These are phyloP conservation scores for Termitomyces sp. DNA, from an alignment of 768 basidiomycete species.

Conservation along the genomic window DNA sequence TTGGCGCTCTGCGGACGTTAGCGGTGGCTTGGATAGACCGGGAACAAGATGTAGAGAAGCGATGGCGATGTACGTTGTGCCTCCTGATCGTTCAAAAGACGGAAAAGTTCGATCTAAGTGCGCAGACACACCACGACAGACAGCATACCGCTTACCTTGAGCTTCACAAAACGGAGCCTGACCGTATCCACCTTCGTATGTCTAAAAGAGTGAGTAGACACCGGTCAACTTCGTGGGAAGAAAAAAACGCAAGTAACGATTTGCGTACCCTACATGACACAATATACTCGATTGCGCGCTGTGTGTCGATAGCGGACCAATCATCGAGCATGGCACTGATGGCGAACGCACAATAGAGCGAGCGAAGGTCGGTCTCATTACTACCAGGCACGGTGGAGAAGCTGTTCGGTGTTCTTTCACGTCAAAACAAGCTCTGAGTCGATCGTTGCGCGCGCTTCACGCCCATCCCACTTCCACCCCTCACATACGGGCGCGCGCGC, in stretches of 20 bases:
- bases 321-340: conserved; percentile 75
- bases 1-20: conserved; percentile 36
- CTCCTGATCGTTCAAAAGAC: conserved; percentile 48
- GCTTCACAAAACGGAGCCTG: conserved; percentile 79
- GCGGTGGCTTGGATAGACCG: conserved; percentile 14
- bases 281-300: conserved; percentile 58
- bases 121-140: neutral
- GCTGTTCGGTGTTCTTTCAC: conserved; percentile 27
- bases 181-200: conserved; percentile 91
- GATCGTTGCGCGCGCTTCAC: neutral
- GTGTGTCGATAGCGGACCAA: conserved; percentile 68
- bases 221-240: conserved; percentile 2
- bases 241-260: neutral
- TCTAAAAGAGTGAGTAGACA: conserved; percentile 35
- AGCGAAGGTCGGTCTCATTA: conserved; percentile 75
- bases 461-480: no score
- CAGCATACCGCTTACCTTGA: conserved; percentile 49
- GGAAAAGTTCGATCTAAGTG: neutral
- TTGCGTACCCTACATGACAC: conserved; percentile 61
- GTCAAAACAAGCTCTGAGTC: neutral
- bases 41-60: conserved; percentile 62
- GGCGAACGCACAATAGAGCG: conserved; percentile 83
- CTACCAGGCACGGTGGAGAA: conserved; percentile 66
- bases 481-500: neutral
- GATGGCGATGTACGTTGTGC: conserved; percentile 89